Evolutionary conservation across 495 filamentous ascomycete genomes (phyloP).

Genomic region (Podospora pseudopauciseta): DNA sequence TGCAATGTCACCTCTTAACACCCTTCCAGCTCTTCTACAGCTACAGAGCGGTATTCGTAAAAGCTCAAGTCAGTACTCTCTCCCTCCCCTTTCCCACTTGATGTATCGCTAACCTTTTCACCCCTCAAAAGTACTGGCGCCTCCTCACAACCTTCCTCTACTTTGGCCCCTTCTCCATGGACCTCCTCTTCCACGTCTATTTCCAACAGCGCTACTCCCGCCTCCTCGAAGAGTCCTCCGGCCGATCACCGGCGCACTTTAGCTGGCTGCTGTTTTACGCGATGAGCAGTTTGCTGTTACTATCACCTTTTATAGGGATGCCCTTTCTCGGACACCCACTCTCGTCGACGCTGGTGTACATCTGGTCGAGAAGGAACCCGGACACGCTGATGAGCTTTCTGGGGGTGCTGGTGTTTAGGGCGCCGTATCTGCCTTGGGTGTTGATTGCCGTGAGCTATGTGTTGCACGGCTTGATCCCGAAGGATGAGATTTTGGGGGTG

Average conservation of each 20-base stretch:
- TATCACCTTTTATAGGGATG: conserved; percentile 82
- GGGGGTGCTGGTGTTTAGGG: conserved; percentile 83
- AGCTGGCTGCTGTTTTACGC: conserved; percentile 90
- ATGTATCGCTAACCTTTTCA: neutral
- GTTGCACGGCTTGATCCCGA: conserved; percentile 80
- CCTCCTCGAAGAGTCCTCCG: conserved; percentile 89
- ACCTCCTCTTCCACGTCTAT: conserved; percentile 97
- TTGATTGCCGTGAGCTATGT: conserved; percentile 85
- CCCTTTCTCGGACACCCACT: conserved; percentile 89
- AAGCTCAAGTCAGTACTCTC: conserved; percentile 65
- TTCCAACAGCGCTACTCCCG: conserved; percentile 96
- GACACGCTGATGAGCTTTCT: conserved; percentile 88
- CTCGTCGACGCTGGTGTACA: conserved; percentile 90
- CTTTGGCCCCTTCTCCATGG: conserved; percentile 89
- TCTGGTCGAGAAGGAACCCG: conserved; percentile 94
- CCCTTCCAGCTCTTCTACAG: conserved; percentile 97
- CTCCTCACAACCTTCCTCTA: conserved; percentile 93
- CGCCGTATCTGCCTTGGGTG: conserved; percentile 95
- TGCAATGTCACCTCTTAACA: conserved; percentile 86
- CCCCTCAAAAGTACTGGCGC: conserved; percentile 76
- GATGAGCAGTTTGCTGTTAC: conserved; percentile 64
- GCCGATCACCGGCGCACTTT: conserved; percentile 85
- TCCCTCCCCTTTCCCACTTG: neutral
- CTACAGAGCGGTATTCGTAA: conserved; percentile 83
- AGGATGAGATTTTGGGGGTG: conserved; percentile 93